phyloP scores from a whole-genome alignment of 441 rosid genomes.

The Eutrema salsugineum region DNA sequence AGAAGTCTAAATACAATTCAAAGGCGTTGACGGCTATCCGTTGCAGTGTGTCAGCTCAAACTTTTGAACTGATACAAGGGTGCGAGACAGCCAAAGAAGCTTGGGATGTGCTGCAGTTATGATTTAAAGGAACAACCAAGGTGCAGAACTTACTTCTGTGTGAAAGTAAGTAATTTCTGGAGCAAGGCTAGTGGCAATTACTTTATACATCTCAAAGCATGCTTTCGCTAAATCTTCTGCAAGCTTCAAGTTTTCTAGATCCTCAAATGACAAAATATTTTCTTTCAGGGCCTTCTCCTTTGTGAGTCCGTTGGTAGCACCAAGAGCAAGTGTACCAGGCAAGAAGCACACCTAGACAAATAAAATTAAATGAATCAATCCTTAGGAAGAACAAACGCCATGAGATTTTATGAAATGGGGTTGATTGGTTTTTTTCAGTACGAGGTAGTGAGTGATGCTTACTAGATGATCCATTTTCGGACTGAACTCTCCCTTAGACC shows the following conservation, averaged over 20 bases:
- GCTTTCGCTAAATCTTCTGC: conserved; percentile 94
- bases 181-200: conserved; percentile 94
- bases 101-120: no score
- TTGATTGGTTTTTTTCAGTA: neutral
- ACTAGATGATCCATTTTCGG: conserved; percentile 99
- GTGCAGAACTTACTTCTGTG: conserved; percentile 58
- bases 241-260: conserved; percentile 88
- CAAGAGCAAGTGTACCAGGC: conserved; percentile 96
- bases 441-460: conserved; percentile 33
- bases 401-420: neutral
- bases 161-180: conserved; percentile 98
- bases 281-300: conserved; percentile 73
- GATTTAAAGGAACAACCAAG: no score
- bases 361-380: neutral
- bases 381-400: neutral
- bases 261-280: conserved; percentile 81
- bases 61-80: no score
- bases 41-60: no score
- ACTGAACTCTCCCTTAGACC: conserved; percentile 68
- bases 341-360: conserved; percentile 79
- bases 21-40: no score
- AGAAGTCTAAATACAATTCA: no score
- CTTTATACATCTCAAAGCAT: conserved; percentile 94
- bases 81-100: no score
- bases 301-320: conserved; percentile 89